A percentile compares a stretch with the other conserved stretches of the same genome.
Evolutionary conservation across 371 early-diverging fungal genomes (phyloP).

Genomic region (Mortierella sp.): DNA sequence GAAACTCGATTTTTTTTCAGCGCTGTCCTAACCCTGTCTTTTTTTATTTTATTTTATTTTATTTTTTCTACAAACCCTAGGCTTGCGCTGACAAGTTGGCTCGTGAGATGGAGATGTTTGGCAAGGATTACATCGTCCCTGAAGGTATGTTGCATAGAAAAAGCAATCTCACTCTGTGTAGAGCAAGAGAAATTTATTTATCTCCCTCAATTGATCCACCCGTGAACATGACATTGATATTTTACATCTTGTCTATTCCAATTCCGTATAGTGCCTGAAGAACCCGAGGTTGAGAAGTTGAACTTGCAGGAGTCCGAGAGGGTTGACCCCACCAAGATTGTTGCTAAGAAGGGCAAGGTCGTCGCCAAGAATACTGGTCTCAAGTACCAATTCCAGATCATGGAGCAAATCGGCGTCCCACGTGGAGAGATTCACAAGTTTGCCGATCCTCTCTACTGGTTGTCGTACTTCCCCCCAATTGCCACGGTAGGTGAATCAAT

Average conservation of each 20-base stretch:
- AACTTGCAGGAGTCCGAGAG: slow-evolving; percentile 60
- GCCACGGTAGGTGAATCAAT: slow-evolving; percentile 68
- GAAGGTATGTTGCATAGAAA: slow-evolving; percentile 25
- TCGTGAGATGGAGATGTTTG: slow-evolving; percentile 96
- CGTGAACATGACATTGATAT: background rate
- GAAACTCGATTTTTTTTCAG: background rate
- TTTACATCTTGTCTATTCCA: background rate
- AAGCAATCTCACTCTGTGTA: background rate
- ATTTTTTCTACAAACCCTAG: slow-evolving; percentile 49
- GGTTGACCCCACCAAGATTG: slow-evolving; percentile 74
- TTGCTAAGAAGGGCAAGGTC: slow-evolving; percentile 88
- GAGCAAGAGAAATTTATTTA: background rate
- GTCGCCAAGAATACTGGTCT: slow-evolving; percentile 88
- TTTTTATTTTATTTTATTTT: background rate
- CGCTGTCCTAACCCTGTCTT: background rate
- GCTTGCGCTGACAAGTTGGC: slow-evolving; percentile 98
- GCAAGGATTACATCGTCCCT: slow-evolving; percentile 82
- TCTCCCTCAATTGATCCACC: background rate
- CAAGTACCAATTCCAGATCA: slow-evolving; percentile 97
- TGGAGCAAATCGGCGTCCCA: slow-evolving; percentile 94
- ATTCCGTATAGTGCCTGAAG: slow-evolving; percentile 58
- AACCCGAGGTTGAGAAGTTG: slow-evolving; percentile 61
- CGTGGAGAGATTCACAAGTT: slow-evolving; percentile 94
- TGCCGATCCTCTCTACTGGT: slow-evolving; percentile 97
- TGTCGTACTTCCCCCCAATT: slow-evolving; percentile 95